A percentile compares a stretch with the other conserved stretches of the same genome.
phyloP scores from a whole-genome alignment of 345 rosid genomes.

The Eutrema yunnanense region DNA sequence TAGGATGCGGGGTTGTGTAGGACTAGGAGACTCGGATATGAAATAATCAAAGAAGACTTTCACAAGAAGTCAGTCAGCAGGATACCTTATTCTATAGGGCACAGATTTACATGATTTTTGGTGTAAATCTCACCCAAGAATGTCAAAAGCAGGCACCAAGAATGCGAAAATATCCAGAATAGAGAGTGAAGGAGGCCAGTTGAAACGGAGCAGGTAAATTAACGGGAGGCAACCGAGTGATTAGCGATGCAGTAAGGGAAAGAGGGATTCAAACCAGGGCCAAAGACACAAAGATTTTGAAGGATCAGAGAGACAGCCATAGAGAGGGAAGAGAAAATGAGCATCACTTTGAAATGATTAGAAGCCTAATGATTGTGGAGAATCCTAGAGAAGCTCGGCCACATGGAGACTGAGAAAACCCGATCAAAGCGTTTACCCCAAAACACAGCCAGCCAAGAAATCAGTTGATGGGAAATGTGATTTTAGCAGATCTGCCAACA shows the following conservation, averaged over 20 bases:
- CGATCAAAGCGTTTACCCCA: not conserved
- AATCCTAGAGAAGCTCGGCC: slow-evolving; percentile 7
- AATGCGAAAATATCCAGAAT: not conserved
- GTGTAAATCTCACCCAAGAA: slow-evolving; percentile 10
- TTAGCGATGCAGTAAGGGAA: slow-evolving; percentile 86
- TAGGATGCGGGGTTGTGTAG: not conserved
- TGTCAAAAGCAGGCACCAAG: slow-evolving; percentile 1
- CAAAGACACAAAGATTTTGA: slow-evolving; percentile 72
- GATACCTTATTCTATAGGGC: not conserved
- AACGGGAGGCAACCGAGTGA: slow-evolving; percentile 58
- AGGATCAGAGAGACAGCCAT: slow-evolving; percentile 31
- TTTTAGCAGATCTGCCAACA: slow-evolving; percentile 5
- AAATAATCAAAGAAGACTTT: not conserved
- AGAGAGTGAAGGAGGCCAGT: not conserved
- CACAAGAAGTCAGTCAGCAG: not conserved
- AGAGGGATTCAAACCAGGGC: slow-evolving; percentile 92
- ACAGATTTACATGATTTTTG: slow-evolving; percentile 16
- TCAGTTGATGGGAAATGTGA: not conserved
- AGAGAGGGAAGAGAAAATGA: slow-evolving; percentile 37
- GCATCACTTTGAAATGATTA: slow-evolving; percentile 37
- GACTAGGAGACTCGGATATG: not conserved
- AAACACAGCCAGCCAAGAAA: not conserved
- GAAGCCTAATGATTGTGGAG: slow-evolving; percentile 21
- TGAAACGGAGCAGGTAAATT: slow-evolving; percentile 21
- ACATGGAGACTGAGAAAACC: slow-evolving; percentile 19